These are phyloP conservation scores for Loxodes magnus DNA, from an alignment of 73 alveolate species.

Conservation along the genomic window DNA sequence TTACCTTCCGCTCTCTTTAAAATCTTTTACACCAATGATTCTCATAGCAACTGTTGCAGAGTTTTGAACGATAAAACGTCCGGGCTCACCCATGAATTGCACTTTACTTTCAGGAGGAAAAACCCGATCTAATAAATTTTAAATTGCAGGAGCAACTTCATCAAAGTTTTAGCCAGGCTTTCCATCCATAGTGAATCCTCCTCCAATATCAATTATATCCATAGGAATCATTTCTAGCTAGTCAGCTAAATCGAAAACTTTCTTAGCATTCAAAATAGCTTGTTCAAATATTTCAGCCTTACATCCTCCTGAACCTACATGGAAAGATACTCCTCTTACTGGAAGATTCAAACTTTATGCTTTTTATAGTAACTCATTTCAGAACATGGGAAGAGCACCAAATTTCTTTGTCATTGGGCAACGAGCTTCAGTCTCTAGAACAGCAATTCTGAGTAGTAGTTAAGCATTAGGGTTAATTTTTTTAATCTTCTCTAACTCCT, in stretches of 20 bases:
- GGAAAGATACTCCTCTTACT: conserved; percentile 3
- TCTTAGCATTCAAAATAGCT: neutral
- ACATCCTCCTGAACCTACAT: conserved; percentile 1
- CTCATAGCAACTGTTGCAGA: neutral
- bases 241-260: neutral
- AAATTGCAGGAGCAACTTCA: conserved; percentile 3
- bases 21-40: neutral
- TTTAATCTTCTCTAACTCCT: conserved; percentile 1
- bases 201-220: conserved; percentile 5
- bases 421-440: neutral
- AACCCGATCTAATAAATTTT: neutral
- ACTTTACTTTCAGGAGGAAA: conserved; percentile 7
- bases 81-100: conserved; percentile 9
- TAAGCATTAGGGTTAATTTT: conserved; percentile 6
- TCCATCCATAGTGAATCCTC: conserved; percentile 4
- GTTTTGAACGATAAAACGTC: conserved; percentile 1
- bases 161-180: conserved; percentile 1
- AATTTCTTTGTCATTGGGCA: conserved; percentile 1
- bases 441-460: neutral
- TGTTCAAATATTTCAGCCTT: neutral
- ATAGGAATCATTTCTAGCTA: neutral
- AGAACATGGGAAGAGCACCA: neutral
- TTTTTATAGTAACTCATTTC: neutral
- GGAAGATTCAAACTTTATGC: neutral
- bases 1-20: neutral